phyloP scores from a whole-genome alignment of 495 filamentous ascomycete species.

The Copromyces sp. region DNA sequence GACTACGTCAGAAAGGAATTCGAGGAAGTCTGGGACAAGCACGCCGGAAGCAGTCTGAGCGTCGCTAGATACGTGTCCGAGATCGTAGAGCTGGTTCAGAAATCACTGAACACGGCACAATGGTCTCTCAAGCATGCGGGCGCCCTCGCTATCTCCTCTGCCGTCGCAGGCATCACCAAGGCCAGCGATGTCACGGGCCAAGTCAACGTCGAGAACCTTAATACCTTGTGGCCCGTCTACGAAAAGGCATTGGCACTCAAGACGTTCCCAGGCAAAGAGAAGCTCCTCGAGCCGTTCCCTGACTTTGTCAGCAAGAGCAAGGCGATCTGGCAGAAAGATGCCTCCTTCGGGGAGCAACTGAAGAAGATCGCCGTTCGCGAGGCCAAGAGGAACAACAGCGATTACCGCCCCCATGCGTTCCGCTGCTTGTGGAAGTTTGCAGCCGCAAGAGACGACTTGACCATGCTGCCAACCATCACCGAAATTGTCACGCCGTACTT shows the following conservation, averaged over 20 bases:
- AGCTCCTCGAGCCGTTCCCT: slow-evolving; percentile 74
- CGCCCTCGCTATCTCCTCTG: slow-evolving; percentile 66
- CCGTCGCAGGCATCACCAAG: slow-evolving; percentile 49
- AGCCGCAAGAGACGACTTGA: slow-evolving; percentile 48
- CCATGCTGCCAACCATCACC: slow-evolving; percentile 58
- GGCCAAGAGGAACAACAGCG: slow-evolving; percentile 77
- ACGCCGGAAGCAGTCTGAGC: slow-evolving; percentile 72
- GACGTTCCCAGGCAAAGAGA: slow-evolving; percentile 91
- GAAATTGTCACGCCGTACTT: slow-evolving; percentile 50
- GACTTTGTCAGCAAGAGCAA: slow-evolving; percentile 57
- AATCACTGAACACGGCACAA: slow-evolving; percentile 61
- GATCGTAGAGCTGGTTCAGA: slow-evolving; percentile 56
- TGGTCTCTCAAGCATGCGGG: slow-evolving; percentile 88
- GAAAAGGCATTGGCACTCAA: slow-evolving; percentile 75
- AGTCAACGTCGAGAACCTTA: slow-evolving; percentile 44
- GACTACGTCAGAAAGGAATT: slow-evolving; percentile 66
- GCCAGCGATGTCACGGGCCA: slow-evolving; percentile 34
- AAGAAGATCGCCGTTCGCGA: slow-evolving; percentile 68
- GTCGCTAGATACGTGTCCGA: slow-evolving; percentile 77
- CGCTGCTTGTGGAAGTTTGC: slow-evolving; percentile 61
- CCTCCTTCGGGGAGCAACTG: slow-evolving; percentile 31
- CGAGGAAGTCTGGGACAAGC: slow-evolving; percentile 76
- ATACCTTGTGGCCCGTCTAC: slow-evolving; percentile 67
- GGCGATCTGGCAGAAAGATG: slow-evolving; percentile 45
- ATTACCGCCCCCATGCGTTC: slow-evolving; percentile 69